phyloP scores from a whole-genome alignment of 176 grass and related monocot species.

The Puya raimondii region DNA sequence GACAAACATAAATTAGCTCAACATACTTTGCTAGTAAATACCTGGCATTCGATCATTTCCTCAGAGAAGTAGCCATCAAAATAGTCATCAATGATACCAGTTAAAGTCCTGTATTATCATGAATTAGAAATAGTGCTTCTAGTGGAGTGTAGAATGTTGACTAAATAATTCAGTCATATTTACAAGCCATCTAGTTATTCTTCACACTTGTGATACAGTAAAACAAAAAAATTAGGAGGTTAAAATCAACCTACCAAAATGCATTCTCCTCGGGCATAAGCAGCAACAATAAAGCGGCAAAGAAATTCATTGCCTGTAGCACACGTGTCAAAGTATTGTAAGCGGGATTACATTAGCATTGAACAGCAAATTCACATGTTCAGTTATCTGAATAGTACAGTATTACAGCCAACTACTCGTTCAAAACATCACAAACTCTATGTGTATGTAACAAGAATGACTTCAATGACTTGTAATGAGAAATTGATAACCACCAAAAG shows the following conservation, averaged over 20 bases:
- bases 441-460: no score
- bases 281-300: slow-evolving; percentile 86
- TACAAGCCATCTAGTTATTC: no score
- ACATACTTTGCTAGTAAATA: slow-evolving; percentile 7
- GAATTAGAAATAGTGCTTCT: neutral
- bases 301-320: slow-evolving; percentile 98
- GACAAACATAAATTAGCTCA: neutral
- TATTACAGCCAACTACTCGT: no score
- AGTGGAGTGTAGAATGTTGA: neutral
- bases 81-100: slow-evolving; percentile 92
- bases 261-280: slow-evolving; percentile 99
- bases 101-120: slow-evolving; percentile 57
- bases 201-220: neutral
- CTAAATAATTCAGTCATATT: slow-evolving; percentile 1
- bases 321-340: slow-evolving; percentile 12
- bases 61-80: slow-evolving; percentile 97
- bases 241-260: slow-evolving; percentile 68
- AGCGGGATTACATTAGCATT: no score
- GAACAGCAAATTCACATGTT: no score
- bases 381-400: no score
- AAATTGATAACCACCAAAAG: no score
- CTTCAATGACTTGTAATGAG: no score
- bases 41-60: slow-evolving; percentile 99
- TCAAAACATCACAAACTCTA: no score
- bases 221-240: neutral